Conservation (phyloP, 129 eudicot genomes). For the Artemisia annua region DNA sequence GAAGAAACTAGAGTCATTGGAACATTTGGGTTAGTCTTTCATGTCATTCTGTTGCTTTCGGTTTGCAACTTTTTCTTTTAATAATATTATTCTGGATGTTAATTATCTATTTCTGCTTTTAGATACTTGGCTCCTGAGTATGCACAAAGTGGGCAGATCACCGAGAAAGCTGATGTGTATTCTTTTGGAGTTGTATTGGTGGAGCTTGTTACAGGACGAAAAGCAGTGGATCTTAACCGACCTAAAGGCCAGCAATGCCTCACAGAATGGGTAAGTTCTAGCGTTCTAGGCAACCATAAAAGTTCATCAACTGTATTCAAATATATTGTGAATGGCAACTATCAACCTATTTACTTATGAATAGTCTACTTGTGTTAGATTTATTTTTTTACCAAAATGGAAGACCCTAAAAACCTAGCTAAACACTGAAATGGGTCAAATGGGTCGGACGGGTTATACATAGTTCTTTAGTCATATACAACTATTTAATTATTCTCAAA, state of each 20-base stretch:
- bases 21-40: constrained; percentile 70
- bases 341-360: not conserved
- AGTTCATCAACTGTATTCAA: not conserved
- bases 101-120: constrained; percentile 19
- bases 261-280: constrained; percentile 72
- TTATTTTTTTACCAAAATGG: not conserved
- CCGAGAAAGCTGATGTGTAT: constrained; percentile 91
- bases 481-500: too few species aligned
- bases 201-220: constrained; percentile 88
- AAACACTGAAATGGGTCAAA: not conserved
- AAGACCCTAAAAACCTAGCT: not conserved
- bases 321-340: not conserved
- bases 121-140: constrained; percentile 95
- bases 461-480: too few species aligned
- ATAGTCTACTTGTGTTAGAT: not conserved
- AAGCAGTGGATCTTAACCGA: constrained; percentile 87
- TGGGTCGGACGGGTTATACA: not conserved
- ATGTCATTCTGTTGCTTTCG: not conserved
- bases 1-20: constrained; percentile 94
- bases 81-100: not conserved
- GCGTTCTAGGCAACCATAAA: not conserved
- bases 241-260: constrained; percentile 96
- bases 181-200: constrained; percentile 87
- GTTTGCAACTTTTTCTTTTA: not conserved
- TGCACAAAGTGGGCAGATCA: constrained; percentile 92